Conservation (phyloP, 495 filamentous ascomycete genomes). For the Opeltia flavorubescens region DNA sequence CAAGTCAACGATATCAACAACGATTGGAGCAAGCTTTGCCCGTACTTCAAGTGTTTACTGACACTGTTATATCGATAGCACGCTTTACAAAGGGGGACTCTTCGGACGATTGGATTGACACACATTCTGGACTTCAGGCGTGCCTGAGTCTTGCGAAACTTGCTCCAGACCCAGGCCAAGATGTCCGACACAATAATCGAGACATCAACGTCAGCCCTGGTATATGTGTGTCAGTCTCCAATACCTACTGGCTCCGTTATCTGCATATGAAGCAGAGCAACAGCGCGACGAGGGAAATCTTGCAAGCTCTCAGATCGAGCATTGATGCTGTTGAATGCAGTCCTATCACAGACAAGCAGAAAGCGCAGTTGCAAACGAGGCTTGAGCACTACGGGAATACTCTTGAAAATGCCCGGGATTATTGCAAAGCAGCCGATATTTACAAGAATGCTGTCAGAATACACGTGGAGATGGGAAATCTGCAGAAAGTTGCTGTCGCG, state of each 20-base stretch:
- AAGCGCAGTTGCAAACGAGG: constrained; percentile 37
- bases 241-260: constrained; percentile 61
- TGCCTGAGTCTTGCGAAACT: constrained; percentile 28
- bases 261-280: constrained; percentile 32
- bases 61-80: constrained; percentile 39
- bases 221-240: constrained; percentile 50
- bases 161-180: too few relatives aligned
- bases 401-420: constrained; percentile 26
- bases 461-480: constrained; percentile 29
- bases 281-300: constrained; percentile 22
- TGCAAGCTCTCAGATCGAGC: constrained; percentile 34
- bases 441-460: constrained; percentile 32
- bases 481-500: constrained; percentile 22
- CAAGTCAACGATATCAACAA: constrained; percentile 38
- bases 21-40: constrained; percentile 35
- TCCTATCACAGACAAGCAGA: constrained; percentile 25
- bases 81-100: constrained; percentile 23
- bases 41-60: constrained; percentile 33
- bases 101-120: constrained; percentile 29
- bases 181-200: not conserved
- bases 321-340: constrained; percentile 30
- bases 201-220: not conserved
- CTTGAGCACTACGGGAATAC: constrained; percentile 37
- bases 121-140: constrained; percentile 42
- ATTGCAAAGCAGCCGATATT: constrained; percentile 23